A percentile compares a stretch with the other conserved stretches of the same genome.
phyloP scores from a whole-genome alignment of 2,329 filamentous ascomycete genomes.

The Calonectria pteridis region DNA sequence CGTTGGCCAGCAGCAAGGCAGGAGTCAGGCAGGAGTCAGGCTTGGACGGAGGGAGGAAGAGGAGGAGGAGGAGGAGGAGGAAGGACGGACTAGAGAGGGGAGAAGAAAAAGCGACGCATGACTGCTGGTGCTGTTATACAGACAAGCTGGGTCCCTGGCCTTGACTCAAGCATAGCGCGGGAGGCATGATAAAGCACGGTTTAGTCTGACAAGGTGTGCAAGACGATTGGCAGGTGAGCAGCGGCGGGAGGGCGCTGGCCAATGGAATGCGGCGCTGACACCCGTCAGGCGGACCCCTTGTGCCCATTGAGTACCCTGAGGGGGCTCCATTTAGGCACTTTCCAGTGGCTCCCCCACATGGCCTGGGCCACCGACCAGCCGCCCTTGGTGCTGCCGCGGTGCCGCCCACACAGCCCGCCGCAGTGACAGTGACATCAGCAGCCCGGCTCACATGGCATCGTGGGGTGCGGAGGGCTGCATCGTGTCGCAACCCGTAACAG shows the following conservation, averaged over 20 bases:
- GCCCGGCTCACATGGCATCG: background rate
- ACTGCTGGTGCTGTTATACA: slow-evolving; percentile 19
- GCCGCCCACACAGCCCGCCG: background rate
- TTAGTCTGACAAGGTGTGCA: slow-evolving; percentile 25
- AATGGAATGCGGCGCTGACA: background rate
- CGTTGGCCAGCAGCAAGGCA: slow-evolving; percentile 9
- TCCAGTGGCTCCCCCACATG: background rate
- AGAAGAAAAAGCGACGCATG: slow-evolving; percentile 1
- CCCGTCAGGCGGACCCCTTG: background rate
- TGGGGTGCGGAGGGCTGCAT: background rate
- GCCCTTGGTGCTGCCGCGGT: background rate
- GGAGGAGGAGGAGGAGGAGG: background rate
- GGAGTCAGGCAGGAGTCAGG: slow-evolving; percentile 4
- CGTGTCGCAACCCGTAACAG: background rate
- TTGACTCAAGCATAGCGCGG: slow-evolving; percentile 8
- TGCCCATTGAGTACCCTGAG: background rate
- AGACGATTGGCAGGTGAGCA: slow-evolving; percentile 20
- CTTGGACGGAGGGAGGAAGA: background rate
- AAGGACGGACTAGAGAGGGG: background rate
- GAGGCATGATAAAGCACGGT: background rate
- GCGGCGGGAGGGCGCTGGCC: background rate
- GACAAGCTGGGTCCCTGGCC: background rate
- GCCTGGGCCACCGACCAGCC: background rate
- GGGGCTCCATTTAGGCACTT: background rate
- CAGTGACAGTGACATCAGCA: slow-evolving; percentile 24